These are phyloP conservation scores for Xerocomus brunneocitrinus DNA, from an alignment of 768 basidiomycete species.

Conservation along the genomic window DNA sequence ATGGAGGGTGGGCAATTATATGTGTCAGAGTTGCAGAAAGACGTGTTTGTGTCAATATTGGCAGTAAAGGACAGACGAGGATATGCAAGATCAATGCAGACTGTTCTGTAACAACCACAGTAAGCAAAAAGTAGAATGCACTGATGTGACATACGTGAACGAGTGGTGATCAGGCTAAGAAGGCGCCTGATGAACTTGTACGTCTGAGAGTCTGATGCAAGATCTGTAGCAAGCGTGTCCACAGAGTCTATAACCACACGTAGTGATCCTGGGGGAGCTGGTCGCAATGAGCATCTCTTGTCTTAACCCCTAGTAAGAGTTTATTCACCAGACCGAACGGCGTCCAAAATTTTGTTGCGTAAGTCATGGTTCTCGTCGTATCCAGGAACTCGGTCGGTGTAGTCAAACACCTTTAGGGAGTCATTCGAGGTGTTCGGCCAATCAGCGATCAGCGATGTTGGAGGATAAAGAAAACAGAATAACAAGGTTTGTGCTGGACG, in stretches of 20 bases:
- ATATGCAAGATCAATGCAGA: conserved; percentile 62
- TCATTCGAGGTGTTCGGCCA: conserved; percentile 16
- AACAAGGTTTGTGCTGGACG: conserved; percentile 34
- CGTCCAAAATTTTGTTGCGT: conserved; percentile 36
- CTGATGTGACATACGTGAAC: conserved; percentile 41
- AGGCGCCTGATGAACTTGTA: conserved; percentile 50
- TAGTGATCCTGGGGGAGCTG: conserved; percentile 45
- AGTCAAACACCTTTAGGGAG: conserved; percentile 44
- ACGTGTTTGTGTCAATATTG: conserved; percentile 53
- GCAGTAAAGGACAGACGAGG: conserved; percentile 45
- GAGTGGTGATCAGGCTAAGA: conserved; percentile 39
- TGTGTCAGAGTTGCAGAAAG: conserved; percentile 66
- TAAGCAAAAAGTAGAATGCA: conserved; percentile 8
- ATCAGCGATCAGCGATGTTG: conserved; percentile 39
- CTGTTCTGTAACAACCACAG: conserved; percentile 32
- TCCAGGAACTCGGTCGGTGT: conserved; percentile 46
- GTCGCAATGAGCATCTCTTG: conserved; percentile 5
- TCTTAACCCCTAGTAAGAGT: background rate
- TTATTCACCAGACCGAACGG: conserved; percentile 37
- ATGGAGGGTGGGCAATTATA: conserved; percentile 64
- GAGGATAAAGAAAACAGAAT: conserved; percentile 57
- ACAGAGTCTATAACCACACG: conserved; percentile 69
- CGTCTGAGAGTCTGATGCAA: conserved; percentile 48
- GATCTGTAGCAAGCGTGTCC: conserved; percentile 59
- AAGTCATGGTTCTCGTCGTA: conserved; percentile 41